phyloP scores from a whole-genome alignment of 2,329 filamentous ascomycete genomes.

The Mycosphaerella sp. region DNA sequence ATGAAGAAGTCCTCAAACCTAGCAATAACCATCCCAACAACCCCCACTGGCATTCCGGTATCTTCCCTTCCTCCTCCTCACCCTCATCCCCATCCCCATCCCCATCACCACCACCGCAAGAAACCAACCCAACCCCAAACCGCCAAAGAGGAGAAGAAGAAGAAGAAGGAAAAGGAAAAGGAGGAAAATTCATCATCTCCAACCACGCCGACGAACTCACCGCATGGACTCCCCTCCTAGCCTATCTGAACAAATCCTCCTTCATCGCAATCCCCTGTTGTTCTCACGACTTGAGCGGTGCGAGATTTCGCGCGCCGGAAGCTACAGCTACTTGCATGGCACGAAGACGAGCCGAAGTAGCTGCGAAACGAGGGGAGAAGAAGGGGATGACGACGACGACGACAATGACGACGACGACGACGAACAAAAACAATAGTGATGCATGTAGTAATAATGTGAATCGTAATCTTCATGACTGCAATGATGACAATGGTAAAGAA shows the following conservation, averaged over 20 bases:
- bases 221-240: slow-evolving; percentile 88
- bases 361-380: neutral
- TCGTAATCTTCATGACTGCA: too few relatives aligned
- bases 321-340: slow-evolving; percentile 9
- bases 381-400: too few relatives aligned
- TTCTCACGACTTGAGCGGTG: slow-evolving; percentile 76
- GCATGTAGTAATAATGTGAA: too few relatives aligned
- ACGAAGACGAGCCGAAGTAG: neutral
- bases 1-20: neutral
- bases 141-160: too few relatives aligned
- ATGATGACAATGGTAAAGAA: too few relatives aligned
- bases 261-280: slow-evolving; percentile 96
- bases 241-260: slow-evolving; percentile 64
- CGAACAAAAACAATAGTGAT: too few relatives aligned
- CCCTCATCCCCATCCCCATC: neutral
- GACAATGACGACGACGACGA: too few relatives aligned
- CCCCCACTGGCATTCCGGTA: slow-evolving; percentile 47
- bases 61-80: slow-evolving; percentile 46
- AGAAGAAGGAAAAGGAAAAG: slow-evolving; percentile 36
- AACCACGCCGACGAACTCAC: slow-evolving; percentile 98
- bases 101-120: too few relatives aligned
- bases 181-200: slow-evolving; percentile 82
- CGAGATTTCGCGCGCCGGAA: slow-evolving; percentile 57
- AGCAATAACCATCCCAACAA: too few relatives aligned
- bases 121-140: too few relatives aligned